phyloP scores from a whole-genome alignment of 805 yeast species.

The Schizosaccharomyces octosporus region DNA sequence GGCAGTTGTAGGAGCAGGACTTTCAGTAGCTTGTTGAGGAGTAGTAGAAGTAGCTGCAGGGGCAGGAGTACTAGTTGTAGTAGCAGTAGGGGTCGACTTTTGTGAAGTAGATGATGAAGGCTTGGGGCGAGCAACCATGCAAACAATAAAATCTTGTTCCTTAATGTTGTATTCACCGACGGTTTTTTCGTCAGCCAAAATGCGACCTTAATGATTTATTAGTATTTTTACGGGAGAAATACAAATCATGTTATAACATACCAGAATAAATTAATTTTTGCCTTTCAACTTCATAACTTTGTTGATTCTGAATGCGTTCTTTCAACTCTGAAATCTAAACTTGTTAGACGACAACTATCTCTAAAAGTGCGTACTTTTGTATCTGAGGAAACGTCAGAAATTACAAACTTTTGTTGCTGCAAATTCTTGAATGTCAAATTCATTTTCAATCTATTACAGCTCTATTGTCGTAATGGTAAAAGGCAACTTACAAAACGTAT shows the following conservation, averaged over 20 bases:
- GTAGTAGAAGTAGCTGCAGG: constrained; percentile 6
- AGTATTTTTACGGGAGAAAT: neutral
- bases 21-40: constrained; percentile 5
- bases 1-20: constrained; percentile 7
- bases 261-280: constrained; percentile 82
- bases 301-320: constrained; percentile 40
- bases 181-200: constrained; percentile 59
- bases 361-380: constrained; percentile 16
- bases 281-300: constrained; percentile 44
- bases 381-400: constrained; percentile 37
- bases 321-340: constrained; percentile 24
- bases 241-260: constrained; percentile 6
- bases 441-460: constrained; percentile 20
- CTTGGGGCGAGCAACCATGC: constrained; percentile 39
- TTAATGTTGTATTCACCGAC: constrained; percentile 51
- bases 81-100: neutral
- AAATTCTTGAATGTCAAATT: constrained; percentile 69
- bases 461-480: neutral
- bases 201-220: constrained; percentile 26
- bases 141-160: constrained; percentile 64
- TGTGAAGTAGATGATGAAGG: neutral
- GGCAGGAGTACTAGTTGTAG: neutral
- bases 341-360: neutral
- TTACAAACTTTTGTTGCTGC: constrained; percentile 64
- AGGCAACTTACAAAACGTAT: neutral